Percentiles rank a stretch among this genome's conserved stretches.
Conservation (phyloP, 345 rosid genomes). For the Combretum micranthum region DNA sequence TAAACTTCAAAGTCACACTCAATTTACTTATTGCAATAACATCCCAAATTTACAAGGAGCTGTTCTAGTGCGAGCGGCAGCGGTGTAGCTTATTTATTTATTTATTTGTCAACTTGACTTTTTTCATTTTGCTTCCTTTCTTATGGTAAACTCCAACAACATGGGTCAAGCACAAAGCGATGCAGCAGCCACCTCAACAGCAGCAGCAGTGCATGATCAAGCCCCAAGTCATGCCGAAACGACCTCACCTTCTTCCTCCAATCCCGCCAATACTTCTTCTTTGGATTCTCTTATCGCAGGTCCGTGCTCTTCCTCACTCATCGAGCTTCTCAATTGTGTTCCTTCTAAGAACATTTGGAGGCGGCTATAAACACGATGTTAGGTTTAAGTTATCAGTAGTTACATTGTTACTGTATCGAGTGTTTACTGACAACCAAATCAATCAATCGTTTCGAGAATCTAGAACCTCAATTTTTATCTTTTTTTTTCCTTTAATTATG, state of each 20-base stretch:
- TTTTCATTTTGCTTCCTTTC: background rate
- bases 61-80: no score
- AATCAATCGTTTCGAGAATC: no score
- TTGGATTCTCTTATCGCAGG: constrained; percentile 58
- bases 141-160: background rate
- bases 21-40: no score
- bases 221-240: constrained; percentile 2
- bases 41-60: no score
- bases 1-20: no score
- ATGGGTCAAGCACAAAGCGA: constrained; percentile 62
- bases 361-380: background rate
- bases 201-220: constrained; percentile 9
- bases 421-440: no score
- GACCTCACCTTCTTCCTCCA: background rate
- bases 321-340: background rate
- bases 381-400: no score
- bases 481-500: no score
- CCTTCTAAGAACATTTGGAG: background rate
- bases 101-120: background rate
- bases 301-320: constrained; percentile 9
- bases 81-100: no score
- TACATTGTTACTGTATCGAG: no score
- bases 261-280: constrained; percentile 19
- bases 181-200: background rate
- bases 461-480: no score